These are phyloP conservation scores for Scutellaria minor DNA, from an alignment of 257 asterid genomes.

Conservation along the genomic window DNA sequence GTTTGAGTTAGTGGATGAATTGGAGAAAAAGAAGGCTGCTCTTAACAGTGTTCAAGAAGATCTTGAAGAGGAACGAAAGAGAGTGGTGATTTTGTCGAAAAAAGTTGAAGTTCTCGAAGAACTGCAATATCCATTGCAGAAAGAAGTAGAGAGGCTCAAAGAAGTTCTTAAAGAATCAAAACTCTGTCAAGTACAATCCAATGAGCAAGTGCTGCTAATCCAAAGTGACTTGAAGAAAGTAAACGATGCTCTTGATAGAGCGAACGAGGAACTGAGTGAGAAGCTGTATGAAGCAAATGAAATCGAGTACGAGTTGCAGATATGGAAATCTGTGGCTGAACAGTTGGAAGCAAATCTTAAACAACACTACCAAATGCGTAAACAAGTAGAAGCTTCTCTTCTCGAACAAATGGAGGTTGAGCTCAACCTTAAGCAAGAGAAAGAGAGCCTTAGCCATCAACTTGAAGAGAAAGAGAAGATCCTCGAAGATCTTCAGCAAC, in stretches of 20 bases:
- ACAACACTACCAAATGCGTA: slow-evolving; percentile 63
- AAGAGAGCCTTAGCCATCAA: slow-evolving; percentile 45
- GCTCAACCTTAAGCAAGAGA: slow-evolving; percentile 69
- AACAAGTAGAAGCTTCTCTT: slow-evolving; percentile 86
- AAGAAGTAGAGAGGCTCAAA: slow-evolving; percentile 55
- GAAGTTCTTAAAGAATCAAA: slow-evolving; percentile 59
- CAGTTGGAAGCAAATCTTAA: slow-evolving; percentile 61
- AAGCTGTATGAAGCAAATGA: slow-evolving; percentile 67
- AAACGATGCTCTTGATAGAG: slow-evolving; percentile 58
- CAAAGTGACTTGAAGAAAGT: slow-evolving; percentile 58
- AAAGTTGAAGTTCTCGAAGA: slow-evolving; percentile 51
- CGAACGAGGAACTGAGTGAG: slow-evolving; percentile 70
- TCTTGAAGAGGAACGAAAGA: slow-evolving; percentile 63
- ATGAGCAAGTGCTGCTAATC: slow-evolving; percentile 59
- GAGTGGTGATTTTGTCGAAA: slow-evolving; percentile 49
- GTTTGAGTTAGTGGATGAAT: slow-evolving; percentile 45
- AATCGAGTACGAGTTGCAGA: slow-evolving; percentile 71
- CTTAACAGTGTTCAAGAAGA: slow-evolving; percentile 52
- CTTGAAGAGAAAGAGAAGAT: slow-evolving; percentile 60
- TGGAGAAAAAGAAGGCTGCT: slow-evolving; percentile 61
- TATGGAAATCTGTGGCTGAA: slow-evolving; percentile 78
- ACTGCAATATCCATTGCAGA: slow-evolving; percentile 54
- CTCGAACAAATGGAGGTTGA: slow-evolving; percentile 68
- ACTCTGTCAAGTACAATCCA: slow-evolving; percentile 39
- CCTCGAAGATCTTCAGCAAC: slow-evolving; percentile 56